Evolutionary conservation across 1,139 yeast genomes (phyloP), one percentile per base, ranked within the genome.

Genomic region (Candida buenavistaensis): DNA sequence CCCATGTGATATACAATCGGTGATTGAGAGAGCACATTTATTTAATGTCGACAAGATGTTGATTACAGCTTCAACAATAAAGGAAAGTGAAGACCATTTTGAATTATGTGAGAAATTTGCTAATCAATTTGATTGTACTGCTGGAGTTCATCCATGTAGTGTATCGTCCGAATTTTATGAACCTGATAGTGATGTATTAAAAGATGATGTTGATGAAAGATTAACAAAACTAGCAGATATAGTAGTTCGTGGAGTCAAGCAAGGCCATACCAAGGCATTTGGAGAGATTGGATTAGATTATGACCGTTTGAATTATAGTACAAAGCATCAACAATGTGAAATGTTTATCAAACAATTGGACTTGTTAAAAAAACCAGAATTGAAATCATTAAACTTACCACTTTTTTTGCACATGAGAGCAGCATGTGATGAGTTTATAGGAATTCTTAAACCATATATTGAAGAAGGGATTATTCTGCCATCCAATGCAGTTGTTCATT

Each of bases 221-320:
- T 52, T 82, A 22, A 43, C 52, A 1, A 61, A 70, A 30, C 61
- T 92, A 36, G 71, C 70, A 44, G 45, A 59, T 1, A 49, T 87
- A 14, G 77, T 82, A 1, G 39, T 52, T 3, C 51, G 59, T 2
- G 90, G 92, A 5, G 57, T 65, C 23, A 42, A 57, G 6, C 45
- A 52, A 14, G 87, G 83, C 1, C 54, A 62, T 8, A 75, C 82
- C n/a, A 73, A 71, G 47, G 90, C 96, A 3, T 81, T 88, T 60
- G 97, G 97, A 10, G 97, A 90, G 57, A 80, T 89, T 36, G 97
- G 98, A 0, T 69, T 92, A 34, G 99, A 92, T 55, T 92, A 90
- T 55, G 98, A 92, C 56, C 65, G 99, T 40, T 64, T 94, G 35
- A 82, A 85, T 51, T 85, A 78, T 51, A 77, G 96, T 0, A 67